Evolutionary conservation across 106 monocot genomes (phyloP).

Genomic region (Amphibolis antarctica): DNA sequence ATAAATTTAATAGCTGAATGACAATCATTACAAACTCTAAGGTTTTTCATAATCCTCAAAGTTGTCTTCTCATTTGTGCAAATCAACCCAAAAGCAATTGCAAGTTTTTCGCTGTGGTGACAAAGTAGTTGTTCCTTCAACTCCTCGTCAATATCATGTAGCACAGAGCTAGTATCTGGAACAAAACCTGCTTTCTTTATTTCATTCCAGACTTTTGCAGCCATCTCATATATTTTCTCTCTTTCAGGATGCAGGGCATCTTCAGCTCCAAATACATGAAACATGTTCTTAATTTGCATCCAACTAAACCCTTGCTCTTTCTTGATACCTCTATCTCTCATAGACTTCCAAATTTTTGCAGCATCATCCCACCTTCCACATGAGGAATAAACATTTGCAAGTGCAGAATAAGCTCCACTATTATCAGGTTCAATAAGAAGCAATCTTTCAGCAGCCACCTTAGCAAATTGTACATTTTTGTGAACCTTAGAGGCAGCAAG

Average conservation of each 20-base stretch:
- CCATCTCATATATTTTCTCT: constrained; percentile 46
- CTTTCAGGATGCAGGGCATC: constrained; percentile 49
- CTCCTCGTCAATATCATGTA: too few species aligned
- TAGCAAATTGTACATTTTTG: constrained; percentile 57
- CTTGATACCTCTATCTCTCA: too few species aligned
- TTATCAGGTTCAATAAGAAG: constrained; percentile 57
- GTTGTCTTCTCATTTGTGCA: constrained; percentile 53
- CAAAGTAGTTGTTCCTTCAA: constrained; percentile 64
- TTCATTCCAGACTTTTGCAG: constrained; percentile 47
- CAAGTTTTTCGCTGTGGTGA: constrained; percentile 77
- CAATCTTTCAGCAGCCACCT: constrained; percentile 51
- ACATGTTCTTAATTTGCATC: constrained; percentile 43
- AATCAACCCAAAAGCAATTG: constrained; percentile 72
- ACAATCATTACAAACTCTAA: constrained; percentile 81
- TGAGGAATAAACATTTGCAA: constrained; percentile 80
- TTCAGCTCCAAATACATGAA: constrained; percentile 67
- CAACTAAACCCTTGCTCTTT: constrained; percentile 79
- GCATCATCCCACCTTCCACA: constrained; percentile 76
- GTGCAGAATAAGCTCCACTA: constrained; percentile 79
- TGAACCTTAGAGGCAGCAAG: constrained; percentile 67
- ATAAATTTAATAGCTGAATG: constrained; percentile 74
- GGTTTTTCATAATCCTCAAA: constrained; percentile 80
- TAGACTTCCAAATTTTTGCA: constrained; percentile 61
- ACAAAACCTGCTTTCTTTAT: constrained; percentile 79
- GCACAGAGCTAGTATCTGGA: constrained; percentile 59